Evolutionary conservation across 208 protist species (phyloP).

Genomic region (Balamuthia mandrillaris): DNA sequence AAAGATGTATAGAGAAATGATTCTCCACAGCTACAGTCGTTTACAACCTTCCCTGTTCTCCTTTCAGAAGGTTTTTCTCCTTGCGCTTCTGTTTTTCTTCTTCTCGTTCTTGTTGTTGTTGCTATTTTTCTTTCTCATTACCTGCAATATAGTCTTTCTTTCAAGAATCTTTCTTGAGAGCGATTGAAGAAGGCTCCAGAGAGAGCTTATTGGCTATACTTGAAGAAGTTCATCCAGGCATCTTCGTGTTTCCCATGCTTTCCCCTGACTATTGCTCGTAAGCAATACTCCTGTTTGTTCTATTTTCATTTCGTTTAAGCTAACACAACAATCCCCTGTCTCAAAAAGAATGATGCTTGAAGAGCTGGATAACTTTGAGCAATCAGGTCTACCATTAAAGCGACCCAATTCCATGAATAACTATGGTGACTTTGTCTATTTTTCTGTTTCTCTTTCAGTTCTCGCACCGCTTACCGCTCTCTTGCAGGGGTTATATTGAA

Average conservation of each 20-base stretch:
- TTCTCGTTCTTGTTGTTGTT: not conserved
- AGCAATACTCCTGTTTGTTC: no score
- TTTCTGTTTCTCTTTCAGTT: not conserved
- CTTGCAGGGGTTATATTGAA: not conserved
- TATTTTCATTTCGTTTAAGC: no score
- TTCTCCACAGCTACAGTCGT: not conserved
- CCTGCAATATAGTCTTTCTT: not conserved
- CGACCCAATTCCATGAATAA: conserved; percentile 4
- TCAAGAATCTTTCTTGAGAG: not conserved
- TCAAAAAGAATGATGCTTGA: not conserved
- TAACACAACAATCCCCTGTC: no score
- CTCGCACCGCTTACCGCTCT: no score
- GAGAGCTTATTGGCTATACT: not conserved
- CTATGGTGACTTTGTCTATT: not conserved
- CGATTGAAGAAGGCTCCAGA: not conserved
- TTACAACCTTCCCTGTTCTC: not conserved
- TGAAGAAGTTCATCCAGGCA: not conserved
- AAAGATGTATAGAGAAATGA: not conserved
- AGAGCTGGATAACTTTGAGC: not conserved
- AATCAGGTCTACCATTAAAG: not conserved
- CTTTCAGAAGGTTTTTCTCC: not conserved
- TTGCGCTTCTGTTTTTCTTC: not conserved
- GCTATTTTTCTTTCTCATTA: not conserved
- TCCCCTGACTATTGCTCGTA: not conserved
- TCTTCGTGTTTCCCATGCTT: not conserved